phyloP scores from a whole-genome alignment of 1,139 yeast species.

The Kodamaea anthophila region DNA sequence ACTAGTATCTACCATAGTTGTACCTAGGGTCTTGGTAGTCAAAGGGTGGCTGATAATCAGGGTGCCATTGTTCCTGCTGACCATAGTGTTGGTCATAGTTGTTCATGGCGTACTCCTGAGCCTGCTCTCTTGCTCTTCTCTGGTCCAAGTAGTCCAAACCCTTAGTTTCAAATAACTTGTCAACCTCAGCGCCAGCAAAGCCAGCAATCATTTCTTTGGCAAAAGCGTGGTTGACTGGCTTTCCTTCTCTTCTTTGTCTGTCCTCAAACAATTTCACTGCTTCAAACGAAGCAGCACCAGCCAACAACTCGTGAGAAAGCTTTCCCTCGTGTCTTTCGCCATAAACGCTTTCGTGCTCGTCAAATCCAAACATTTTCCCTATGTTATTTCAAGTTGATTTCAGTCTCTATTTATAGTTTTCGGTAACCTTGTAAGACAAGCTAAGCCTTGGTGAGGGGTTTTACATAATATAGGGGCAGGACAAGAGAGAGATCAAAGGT shows the following conservation, averaged over 20 bases:
- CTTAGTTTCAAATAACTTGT: slow-evolving; percentile 30
- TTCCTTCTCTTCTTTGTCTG: slow-evolving; percentile 28
- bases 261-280: slow-evolving; percentile 29
- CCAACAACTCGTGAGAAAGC: slow-evolving; percentile 27
- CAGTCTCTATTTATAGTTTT: too few relatives aligned
- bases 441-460: too few relatives aligned
- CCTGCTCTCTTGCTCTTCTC: slow-evolving; percentile 20
- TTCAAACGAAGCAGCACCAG: slow-evolving; percentile 32
- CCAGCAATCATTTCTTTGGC: slow-evolving; percentile 28
- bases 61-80: slow-evolving; percentile 22
- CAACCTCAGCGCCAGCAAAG: slow-evolving; percentile 29
- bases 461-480: too few relatives aligned
- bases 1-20: slow-evolving; percentile 7
- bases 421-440: too few relatives aligned
- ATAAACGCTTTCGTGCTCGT: slow-evolving; percentile 20
- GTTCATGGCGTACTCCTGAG: slow-evolving; percentile 16
- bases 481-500: too few relatives aligned
- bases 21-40: slow-evolving; percentile 20
- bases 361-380: slow-evolving; percentile 14
- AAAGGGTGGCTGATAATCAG: slow-evolving; percentile 22
- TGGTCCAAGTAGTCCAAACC: slow-evolving; percentile 31
- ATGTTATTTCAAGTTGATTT: neutral
- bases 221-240: slow-evolving; percentile 25
- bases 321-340: slow-evolving; percentile 27
- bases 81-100: slow-evolving; percentile 28